Evolutionary conservation across 1,284 basidiomycete species (phyloP), one percentile per base, ranked within the genome.

Genomic region (Ganoderma lingzhi): DNA sequence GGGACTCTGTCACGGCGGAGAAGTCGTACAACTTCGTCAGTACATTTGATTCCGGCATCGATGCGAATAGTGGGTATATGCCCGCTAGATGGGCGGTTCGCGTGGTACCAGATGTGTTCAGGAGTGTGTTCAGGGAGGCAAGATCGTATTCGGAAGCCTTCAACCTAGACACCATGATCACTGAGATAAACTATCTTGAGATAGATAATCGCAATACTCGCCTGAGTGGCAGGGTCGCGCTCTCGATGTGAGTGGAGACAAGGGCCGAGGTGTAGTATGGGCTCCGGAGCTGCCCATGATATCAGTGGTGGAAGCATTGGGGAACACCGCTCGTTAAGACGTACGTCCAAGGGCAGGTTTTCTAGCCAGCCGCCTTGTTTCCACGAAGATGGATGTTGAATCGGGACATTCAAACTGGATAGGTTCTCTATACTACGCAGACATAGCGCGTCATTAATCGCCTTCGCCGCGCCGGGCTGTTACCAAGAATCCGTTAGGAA

Each of bases 241-340:
- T 88, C 70, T 94, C 91, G 17, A 93, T 81, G 72, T 91, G 87
- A n/a, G 90, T 81, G 0, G 93, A 89, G 8, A 93, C 76, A 45
- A 93, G 76, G 9, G 91, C 90, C 2, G 92, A 91, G 14, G 84
- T 82, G 62, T 89, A 85, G 77, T 90, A 92, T 1, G 79, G 67
- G 62, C 80, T 83, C 15, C 78, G 75, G 42, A 71, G 75, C 87
- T 91, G 74, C 39, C 41, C 28, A 58, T 62, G n/a, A 32, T 10
- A 17, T 37, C 8, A n/a, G 17, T 19, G 32, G 17, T 39, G 6
- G 23, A 23, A 28, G 1, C 35, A 6, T 58, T 17, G 19, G 17
- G 14, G 19, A 37, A n/a, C 15, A 19, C n/a, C 64, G 45, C 69
- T 30, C 9, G 30, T 39, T 48, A 64, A 28, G 63, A 81, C 86